phyloP scores from a whole-genome alignment of 805 yeast genomes.

The Phaffomyces thermotolerans region DNA sequence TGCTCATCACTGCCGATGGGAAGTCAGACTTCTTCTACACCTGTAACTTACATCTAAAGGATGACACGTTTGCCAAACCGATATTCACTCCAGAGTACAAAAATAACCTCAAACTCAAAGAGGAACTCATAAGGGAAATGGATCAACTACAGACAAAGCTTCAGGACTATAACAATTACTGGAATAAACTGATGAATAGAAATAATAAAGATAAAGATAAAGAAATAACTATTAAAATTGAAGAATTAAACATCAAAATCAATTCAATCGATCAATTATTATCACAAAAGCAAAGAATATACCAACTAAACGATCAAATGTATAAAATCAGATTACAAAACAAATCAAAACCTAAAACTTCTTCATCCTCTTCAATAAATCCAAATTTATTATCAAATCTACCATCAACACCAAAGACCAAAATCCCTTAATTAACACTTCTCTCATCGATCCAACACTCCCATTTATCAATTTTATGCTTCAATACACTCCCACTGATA shows the following conservation, averaged over 20 bases:
- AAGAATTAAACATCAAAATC: conserved; percentile 13
- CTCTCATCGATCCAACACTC: conserved; percentile 73
- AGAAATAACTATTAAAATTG: conserved; percentile 10
- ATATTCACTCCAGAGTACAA: conserved; percentile 17
- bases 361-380: too few relatives aligned
- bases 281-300: conserved; percentile 28
- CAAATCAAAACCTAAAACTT: conserved; percentile 11
- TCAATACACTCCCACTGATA: conserved; percentile 63
- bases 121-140: conserved; percentile 10
- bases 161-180: too few relatives aligned
- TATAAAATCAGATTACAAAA: conserved; percentile 30
- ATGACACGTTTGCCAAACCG: conserved; percentile 19
- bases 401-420: conserved; percentile 26
- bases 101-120: conserved; percentile 13
- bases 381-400: conserved; percentile 18
- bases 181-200: conserved; percentile 5
- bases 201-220: neutral
- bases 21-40: conserved; percentile 14
- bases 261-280: conserved; percentile 17
- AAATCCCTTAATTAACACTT: conserved; percentile 37
- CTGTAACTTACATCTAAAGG: conserved; percentile 21
- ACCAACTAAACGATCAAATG: conserved; percentile 32
- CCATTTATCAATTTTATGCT: conserved; percentile 51
- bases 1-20: conserved; percentile 21
- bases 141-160: too few relatives aligned